These are phyloP conservation scores for Oenanthe sinensis DNA, from an alignment of 129 eudicot species.

Conservation along the genomic window DNA sequence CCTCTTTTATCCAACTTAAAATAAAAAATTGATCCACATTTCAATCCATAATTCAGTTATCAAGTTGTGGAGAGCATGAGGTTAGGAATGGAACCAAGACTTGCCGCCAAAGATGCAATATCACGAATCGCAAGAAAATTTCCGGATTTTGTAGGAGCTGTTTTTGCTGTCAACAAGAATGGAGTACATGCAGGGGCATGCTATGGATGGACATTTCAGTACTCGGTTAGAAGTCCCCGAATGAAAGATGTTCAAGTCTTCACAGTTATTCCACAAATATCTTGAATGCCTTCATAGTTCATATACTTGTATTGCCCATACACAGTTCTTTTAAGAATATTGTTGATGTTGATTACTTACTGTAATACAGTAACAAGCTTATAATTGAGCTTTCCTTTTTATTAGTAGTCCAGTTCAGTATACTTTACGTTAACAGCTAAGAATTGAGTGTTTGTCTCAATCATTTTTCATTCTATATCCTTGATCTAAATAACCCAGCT, in stretches of 20 bases:
- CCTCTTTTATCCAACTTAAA: background rate
- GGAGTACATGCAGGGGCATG: slow-evolving; percentile 93
- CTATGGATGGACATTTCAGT: slow-evolving; percentile 91
- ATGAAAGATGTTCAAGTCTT: slow-evolving; percentile 69
- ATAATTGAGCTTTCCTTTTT: background rate
- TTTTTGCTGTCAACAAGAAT: slow-evolving; percentile 68
- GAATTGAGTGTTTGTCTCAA: background rate
- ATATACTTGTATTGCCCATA: background rate
- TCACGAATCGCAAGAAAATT: slow-evolving; percentile 63
- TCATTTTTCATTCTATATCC: background rate
- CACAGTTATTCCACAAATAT: slow-evolving; percentile 46
- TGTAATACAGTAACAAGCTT: background rate
- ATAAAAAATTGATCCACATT: slow-evolving; percentile 2
- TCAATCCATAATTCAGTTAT: slow-evolving; percentile 35
- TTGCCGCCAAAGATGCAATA: slow-evolving; percentile 82
- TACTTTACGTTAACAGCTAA: background rate
- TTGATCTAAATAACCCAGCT: background rate
- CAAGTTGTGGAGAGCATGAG: slow-evolving; percentile 98
- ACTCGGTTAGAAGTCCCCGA: slow-evolving; percentile 61
- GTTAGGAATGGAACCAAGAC: slow-evolving; percentile 68
- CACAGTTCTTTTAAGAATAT: background rate
- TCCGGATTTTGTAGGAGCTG: slow-evolving; percentile 73
- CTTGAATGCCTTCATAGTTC: background rate
- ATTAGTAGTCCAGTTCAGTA: background rate
- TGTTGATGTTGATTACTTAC: too few relatives aligned